Conservation (phyloP, 2,329 filamentous ascomycete species). For the Akanthomyces lecanii region DNA sequence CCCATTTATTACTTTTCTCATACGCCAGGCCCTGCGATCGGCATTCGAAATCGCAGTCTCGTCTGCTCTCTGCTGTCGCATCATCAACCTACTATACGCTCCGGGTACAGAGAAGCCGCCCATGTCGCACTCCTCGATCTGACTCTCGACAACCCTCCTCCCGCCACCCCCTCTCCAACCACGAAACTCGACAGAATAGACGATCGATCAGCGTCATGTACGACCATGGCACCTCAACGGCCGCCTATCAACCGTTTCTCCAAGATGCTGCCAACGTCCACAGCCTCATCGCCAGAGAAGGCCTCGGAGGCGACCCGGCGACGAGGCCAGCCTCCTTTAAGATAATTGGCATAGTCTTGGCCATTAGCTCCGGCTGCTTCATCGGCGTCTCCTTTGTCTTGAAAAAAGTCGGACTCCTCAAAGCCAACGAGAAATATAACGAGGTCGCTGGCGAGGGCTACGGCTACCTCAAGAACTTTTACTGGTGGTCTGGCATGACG, state of each 20-base stretch:
- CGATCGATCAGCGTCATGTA: conserved; percentile 5
- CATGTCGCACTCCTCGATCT: conserved; percentile 9
- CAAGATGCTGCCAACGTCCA: neutral
- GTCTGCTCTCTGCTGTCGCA: neutral
- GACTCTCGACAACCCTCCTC: neutral
- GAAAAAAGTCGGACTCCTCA: conserved; percentile 88
- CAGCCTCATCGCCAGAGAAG: neutral
- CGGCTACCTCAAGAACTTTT: conserved; percentile 90
- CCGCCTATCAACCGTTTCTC: conserved; percentile 1
- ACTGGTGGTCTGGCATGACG: conserved; percentile 94
- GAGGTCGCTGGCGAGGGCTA: conserved; percentile 95
- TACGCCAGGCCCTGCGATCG: neutral
- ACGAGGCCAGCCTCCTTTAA: conserved; percentile 63
- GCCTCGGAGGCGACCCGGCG: conserved; percentile 3
- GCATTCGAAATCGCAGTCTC: neutral
- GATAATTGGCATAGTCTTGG: conserved; percentile 78
- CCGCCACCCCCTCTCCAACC: neutral
- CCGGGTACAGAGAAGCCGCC: neutral
- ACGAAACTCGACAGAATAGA: neutral
- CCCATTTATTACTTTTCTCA: neutral
- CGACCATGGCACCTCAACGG: conserved; percentile 11
- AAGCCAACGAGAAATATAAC: conserved; percentile 93
- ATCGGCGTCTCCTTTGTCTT: conserved; percentile 94
- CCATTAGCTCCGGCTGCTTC: conserved; percentile 82
- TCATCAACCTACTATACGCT: neutral